A percentile compares a stretch with the other conserved stretches of the same genome.
phyloP scores from a whole-genome alignment of 331 rosid species.

The Quercus phellos region DNA sequence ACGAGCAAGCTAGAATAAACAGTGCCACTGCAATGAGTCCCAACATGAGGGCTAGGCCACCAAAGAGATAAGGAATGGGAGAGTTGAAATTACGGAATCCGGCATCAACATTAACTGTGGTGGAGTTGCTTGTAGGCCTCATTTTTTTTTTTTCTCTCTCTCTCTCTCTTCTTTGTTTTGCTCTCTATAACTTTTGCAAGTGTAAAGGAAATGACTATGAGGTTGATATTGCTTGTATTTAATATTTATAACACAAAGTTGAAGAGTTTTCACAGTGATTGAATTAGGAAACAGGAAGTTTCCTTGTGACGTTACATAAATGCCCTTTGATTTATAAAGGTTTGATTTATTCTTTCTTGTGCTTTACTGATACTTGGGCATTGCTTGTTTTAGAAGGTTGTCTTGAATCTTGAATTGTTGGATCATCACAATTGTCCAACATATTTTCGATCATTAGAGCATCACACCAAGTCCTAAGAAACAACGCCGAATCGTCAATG shows the following conservation, averaged over 20 bases:
- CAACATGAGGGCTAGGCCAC: slow-evolving; percentile 48
- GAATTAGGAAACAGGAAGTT: slow-evolving; percentile 10
- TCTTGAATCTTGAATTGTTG: not conserved
- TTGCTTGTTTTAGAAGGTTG: not conserved
- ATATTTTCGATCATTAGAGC: too few relatives aligned
- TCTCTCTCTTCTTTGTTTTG: not conserved
- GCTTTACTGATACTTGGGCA: slow-evolving; percentile 1
- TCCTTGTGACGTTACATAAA: slow-evolving; percentile 13
- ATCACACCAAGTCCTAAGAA: too few relatives aligned
- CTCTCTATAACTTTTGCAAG: not conserved
- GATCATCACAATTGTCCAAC: not conserved
- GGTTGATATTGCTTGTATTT: slow-evolving; percentile 3
- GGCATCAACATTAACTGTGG: slow-evolving; percentile 8
- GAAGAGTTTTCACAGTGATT: not conserved
- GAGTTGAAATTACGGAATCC: slow-evolving; percentile 36
- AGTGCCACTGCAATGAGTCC: slow-evolving; percentile 45
- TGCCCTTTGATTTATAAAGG: not conserved
- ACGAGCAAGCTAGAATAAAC: slow-evolving; percentile 49
- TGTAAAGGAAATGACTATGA: not conserved
- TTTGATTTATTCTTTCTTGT: slow-evolving; percentile 12
- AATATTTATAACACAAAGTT: slow-evolving; percentile 21
- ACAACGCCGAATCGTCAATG: too few relatives aligned
- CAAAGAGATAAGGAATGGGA: slow-evolving; percentile 61
- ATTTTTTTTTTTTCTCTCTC: not conserved
- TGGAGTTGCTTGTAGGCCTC: slow-evolving; percentile 25